Conservation (phyloP, 345 rosid species). For the Fremontodendron californicum region DNA sequence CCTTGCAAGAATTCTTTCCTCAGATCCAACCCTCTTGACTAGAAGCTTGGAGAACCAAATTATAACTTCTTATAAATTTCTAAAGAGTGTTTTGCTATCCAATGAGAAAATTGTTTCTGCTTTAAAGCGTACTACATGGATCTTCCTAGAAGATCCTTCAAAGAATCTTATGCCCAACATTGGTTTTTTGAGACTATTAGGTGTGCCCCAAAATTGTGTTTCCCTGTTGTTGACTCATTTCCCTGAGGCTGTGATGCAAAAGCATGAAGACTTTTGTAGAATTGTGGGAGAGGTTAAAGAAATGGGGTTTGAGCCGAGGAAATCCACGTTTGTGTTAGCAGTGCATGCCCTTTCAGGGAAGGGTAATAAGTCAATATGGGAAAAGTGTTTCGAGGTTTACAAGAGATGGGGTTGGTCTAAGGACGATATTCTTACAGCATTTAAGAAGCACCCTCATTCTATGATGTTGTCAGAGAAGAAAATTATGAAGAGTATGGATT, state of each 20-base stretch:
- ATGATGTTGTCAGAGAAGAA: conserved; percentile 52
- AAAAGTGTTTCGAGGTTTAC: conserved; percentile 40
- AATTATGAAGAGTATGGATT: conserved; percentile 40
- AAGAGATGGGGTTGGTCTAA: conserved; percentile 54
- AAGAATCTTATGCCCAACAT: conserved; percentile 44
- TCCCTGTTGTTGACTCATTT: conserved; percentile 42
- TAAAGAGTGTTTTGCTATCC: conserved; percentile 29
- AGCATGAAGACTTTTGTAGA: conserved; percentile 25
- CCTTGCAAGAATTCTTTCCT: conserved; percentile 26
- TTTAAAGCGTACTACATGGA: conserved; percentile 36
- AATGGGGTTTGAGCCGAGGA: conserved; percentile 49
- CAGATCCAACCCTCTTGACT: conserved; percentile 29
- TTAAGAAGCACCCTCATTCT: conserved; percentile 46
- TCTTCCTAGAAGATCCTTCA: conserved; percentile 35
- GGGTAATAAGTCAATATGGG: conserved; percentile 40
- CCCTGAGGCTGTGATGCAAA: conserved; percentile 47
- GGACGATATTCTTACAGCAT: conserved; percentile 41
- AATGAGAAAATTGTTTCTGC: conserved; percentile 34
- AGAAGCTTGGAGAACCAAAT: conserved; percentile 37
- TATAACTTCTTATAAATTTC: conserved; percentile 36
- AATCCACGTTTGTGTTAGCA: conserved; percentile 43
- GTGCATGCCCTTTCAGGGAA: conserved; percentile 40
- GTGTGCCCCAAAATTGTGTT: conserved; percentile 36
- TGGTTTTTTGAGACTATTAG: conserved; percentile 24
- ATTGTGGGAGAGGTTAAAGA: conserved; percentile 33